A percentile compares a stretch with the other conserved stretches of the same genome.
Conservation (phyloP, 2,329 filamentous ascomycete genomes). For the Aspergillus flavus region DNA sequence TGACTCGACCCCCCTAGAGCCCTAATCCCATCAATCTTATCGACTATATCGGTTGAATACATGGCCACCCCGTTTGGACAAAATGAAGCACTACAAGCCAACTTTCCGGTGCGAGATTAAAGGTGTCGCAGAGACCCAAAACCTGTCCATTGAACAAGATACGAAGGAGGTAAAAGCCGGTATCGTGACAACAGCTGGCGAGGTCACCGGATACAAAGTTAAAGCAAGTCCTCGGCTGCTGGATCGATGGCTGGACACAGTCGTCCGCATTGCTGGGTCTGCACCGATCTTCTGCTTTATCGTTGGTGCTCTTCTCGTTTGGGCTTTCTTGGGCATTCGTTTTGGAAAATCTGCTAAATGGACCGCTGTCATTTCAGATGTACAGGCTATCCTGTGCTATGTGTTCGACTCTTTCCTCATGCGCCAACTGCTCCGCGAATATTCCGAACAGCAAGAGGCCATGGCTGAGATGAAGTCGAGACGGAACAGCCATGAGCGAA, state of each 20-base stretch:
- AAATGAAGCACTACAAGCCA: neutral
- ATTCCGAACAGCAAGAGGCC: slow-evolving; percentile 17
- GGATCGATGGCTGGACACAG: slow-evolving; percentile 27
- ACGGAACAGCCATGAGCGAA: slow-evolving; percentile 21
- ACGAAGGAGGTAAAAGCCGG: neutral
- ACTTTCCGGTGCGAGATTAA: neutral
- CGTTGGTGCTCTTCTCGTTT: slow-evolving; percentile 30
- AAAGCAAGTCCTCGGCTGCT: slow-evolving; percentile 16
- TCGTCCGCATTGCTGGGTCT: slow-evolving; percentile 32
- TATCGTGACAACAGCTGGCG: neutral
- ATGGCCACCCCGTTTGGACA: neutral
- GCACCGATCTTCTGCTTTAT: slow-evolving; percentile 33
- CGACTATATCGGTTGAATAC: neutral
- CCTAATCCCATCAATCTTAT: neutral
- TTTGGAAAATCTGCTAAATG: slow-evolving; percentile 27
- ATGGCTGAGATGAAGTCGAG: slow-evolving; percentile 24
- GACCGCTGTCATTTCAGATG: slow-evolving; percentile 35
- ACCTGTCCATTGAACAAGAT: neutral
- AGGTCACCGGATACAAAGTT: neutral
- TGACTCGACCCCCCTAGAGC: neutral
- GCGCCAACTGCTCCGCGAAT: slow-evolving; percentile 32
- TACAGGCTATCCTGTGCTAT: slow-evolving; percentile 36
- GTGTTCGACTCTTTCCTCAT: slow-evolving; percentile 37
- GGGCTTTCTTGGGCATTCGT: slow-evolving; percentile 32
- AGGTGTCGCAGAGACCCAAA: neutral